Base-by-base conservation (phyloP, 768 basidiomycete genomes). In the Cystobasidium tubakii region DNA sequence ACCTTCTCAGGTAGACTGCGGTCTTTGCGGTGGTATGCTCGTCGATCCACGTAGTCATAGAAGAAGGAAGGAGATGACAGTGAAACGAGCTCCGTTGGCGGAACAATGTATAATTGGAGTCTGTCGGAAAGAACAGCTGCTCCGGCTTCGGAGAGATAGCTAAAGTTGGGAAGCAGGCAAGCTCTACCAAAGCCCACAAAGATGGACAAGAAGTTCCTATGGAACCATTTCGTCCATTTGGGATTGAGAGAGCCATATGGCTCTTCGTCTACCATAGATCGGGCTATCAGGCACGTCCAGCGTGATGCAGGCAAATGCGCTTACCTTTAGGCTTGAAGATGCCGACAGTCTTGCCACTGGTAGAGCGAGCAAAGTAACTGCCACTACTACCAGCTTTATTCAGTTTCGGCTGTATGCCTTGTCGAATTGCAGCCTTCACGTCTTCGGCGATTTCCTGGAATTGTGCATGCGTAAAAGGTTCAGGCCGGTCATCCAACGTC, bases 21-120 rank as follows among this genome's bases (percentile, higher is more conserved):
- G 77, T 92, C 91, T 82, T 91, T 92, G 13, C 27, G 19, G 23
- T 71, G 55, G 50, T 57, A 50, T 15, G 73, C 75, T 9, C 73
- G 62, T 73, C 91, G 84, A 77, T 94, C 92, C 33, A 92, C 82
- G 91, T 91, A 94, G 78, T 92, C 90, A 77, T 94, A 95, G 81
- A 90, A 95, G 81, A 95, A 95, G 4, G 91, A 89, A 87, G 87
- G 87, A 79, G 89, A 91, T 13, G 90, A 89, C 50, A 95, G 82
- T 0, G 89, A 88, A 23, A 90, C 91, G 1, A 94, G 83, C 76
- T 90, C 87, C 0, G 92, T 95, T 21, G 86, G 86, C 62, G 92
- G 92, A 9, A 95, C 92, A 73, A 95, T 91, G 77, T 89, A 82
- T 15, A 92, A 82, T 46, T 86, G 83, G 43, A 95, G 83, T 13